Base-by-base conservation (phyloP, 495 filamentous ascomycete genomes). In the Glarea lozoyensis region DNA sequence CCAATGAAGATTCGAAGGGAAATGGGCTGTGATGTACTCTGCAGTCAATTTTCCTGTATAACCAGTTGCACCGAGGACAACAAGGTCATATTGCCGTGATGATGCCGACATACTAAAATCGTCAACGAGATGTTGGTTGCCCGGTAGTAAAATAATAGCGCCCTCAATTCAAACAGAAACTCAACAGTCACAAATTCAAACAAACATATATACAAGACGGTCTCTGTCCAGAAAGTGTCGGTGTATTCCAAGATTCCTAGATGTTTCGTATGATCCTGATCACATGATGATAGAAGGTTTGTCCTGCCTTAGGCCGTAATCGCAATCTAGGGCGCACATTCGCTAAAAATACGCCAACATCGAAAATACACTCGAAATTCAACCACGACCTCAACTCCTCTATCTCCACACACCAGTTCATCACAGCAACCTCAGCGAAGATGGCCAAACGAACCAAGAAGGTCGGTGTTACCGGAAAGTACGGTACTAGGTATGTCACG, bases 371-470 rank as follows among this genome's bases (percentile, higher is more conserved):
- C 29, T 21, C 31, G 11, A 47, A 52, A 45, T 21, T 45, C 43
- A 41, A 49, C 52, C 15, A 16, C 35, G 20, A 25, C 37, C 25
- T 45, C 37, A 21, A 30, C 35, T 37, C 40, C 34, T 31, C 36
- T n/a, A 34, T 48, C 22, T 33, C 53, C 52, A 61, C 65, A 37
- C 12, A 33, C 40, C 13, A 42, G 45, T 49, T 46, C 43, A 48
- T 50, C 55, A 52, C 51, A 51, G 45, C 55, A 54, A 51, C 45
- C 45, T 39, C 45, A 42, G 66, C 64, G 76, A 87, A 81, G 66
- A 94, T 94, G 88, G 90, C 88, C 60, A 94, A 94, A 75, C 79
- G 88, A 72, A 94, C 88, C 42, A 94, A 94, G 84, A 94, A 94
- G 85, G 89, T 94, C 84, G 87, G 88, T 60, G 72, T 78, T 54